A percentile compares a stretch with the other conserved stretches of the same genome.
These are phyloP conservation scores for Diaporthe citriasiana DNA, from an alignment of 2,329 filamentous ascomycete genomes.

Conservation along the genomic window DNA sequence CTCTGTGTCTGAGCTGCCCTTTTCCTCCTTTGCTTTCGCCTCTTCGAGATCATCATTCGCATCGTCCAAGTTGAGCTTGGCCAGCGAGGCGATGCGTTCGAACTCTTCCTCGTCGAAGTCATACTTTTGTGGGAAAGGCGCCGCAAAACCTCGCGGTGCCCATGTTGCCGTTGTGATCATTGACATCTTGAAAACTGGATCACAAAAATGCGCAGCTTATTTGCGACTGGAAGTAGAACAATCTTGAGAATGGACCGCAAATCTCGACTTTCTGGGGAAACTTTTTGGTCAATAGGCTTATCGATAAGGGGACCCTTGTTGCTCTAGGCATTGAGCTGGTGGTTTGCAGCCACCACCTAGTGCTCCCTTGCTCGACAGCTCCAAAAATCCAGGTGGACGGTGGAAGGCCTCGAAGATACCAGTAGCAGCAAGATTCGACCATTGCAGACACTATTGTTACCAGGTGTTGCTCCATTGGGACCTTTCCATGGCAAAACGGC, in stretches of 20 bases:
- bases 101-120: constrained; percentile 82
- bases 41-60: constrained; percentile 88
- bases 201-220: constrained; percentile 10
- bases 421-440: neutral
- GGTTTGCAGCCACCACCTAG: constrained; percentile 9
- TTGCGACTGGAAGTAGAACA: constrained; percentile 17
- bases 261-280: constrained; percentile 29
- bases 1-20: constrained; percentile 43
- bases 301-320: constrained; percentile 28
- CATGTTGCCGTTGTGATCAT: constrained; percentile 85
- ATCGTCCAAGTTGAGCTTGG: constrained; percentile 88
- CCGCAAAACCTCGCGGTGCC: constrained; percentile 83
- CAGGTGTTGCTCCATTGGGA: neutral
- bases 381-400: constrained; percentile 1
- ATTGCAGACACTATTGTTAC: neutral
- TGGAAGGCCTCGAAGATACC: neutral
- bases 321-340: neutral
- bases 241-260: constrained; percentile 21
- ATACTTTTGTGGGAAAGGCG: constrained; percentile 81
- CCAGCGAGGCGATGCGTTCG: constrained; percentile 80
- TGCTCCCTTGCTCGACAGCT: neutral
- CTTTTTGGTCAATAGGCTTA: constrained; percentile 36
- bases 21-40: constrained; percentile 66
- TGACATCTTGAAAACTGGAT: constrained; percentile 62
- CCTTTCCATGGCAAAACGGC: neutral